Base-by-base conservation (phyloP, 495 filamentous ascomycete genomes). In the Annulohypoxylon bovei region DNA sequence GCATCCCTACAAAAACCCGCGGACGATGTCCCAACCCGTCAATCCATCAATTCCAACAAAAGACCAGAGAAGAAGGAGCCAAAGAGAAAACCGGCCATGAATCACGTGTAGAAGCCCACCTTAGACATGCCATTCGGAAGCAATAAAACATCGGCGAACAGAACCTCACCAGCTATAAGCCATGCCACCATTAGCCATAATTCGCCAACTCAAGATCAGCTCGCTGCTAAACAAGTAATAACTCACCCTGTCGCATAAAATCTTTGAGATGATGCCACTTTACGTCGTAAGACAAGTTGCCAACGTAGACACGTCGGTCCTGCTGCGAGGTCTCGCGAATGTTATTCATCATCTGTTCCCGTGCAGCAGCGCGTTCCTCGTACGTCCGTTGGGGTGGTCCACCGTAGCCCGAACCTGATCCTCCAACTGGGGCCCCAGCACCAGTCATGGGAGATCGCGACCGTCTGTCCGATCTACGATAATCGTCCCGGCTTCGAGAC, bases 71-170 rank as follows among this genome's bases (percentile, higher is more conserved):
- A 84, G 88, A 84, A 81, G 85, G 86, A 86, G 81, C 86, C 82
- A 87, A 82, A 82, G 57, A 84, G 87, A 88, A 86, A 90, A 89
- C 90, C 91, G 93, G 88, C 89, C 92, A 89, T 88, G 88, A 88
- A 90, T 94, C 88, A 89, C 88, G 82, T 83, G 88, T 93, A 92
- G 90, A 89, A 89, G 92, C 93, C 93, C 93, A 98, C 95, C 96
- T 99, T 99, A 92, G 95, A 98, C 95, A 99, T 99, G 93, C 95
- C 95, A 89, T 99, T 99, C 79, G 96, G 96, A 93, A 99, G 94
- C 82, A 97, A 88, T 82, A 99, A 91, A 78, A 99, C 95, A 88
- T 99, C 95, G 89, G 95, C 95, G 84, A 96, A 99, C 85, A 98
- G 89, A 83, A 98, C 96, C 80, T 98, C 95, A 88, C 95, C 95